Percentiles rank a stretch among this genome's conserved stretches.
Conservation (phyloP, 139 green algal genomes). For the Parachlorella kessleri region DNA sequence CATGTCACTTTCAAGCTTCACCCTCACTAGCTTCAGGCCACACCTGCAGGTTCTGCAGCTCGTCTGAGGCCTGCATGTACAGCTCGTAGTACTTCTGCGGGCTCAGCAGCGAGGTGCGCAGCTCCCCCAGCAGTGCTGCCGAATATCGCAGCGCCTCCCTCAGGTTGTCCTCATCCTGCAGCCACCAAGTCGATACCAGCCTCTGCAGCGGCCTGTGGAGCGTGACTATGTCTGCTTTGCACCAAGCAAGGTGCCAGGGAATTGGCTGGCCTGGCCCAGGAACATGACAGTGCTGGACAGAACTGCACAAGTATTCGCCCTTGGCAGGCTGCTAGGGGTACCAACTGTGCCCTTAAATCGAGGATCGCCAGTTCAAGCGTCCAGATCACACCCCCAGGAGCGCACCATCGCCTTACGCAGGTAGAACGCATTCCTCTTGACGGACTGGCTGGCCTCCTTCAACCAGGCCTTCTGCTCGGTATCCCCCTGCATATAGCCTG, state of each 20-base stretch:
- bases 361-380: background rate
- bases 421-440: slow-evolving; percentile 83
- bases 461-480: slow-evolving; percentile 76
- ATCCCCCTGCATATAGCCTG: background rate
- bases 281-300: too few relatives aligned
- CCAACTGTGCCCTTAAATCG: background rate
- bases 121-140: slow-evolving; percentile 90
- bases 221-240: background rate
- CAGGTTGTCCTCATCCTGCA: slow-evolving; percentile 94
- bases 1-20: too few relatives aligned
- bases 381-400: background rate
- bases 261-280: too few relatives aligned
- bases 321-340: background rate
- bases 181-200: background rate
- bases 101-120: slow-evolving; percentile 88
- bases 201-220: background rate
- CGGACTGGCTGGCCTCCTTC: slow-evolving; percentile 61
- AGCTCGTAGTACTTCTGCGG: slow-evolving; percentile 98
- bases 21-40: too few relatives aligned
- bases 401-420: slow-evolving; percentile 84
- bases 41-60: slow-evolving; percentile 80
- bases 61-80: slow-evolving; percentile 90
- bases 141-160: slow-evolving; percentile 91
- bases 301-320: too few relatives aligned
- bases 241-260: too few relatives aligned